Conservation (phyloP, 768 basidiomycete species). For the Xerocomus spinulosus region DNA sequence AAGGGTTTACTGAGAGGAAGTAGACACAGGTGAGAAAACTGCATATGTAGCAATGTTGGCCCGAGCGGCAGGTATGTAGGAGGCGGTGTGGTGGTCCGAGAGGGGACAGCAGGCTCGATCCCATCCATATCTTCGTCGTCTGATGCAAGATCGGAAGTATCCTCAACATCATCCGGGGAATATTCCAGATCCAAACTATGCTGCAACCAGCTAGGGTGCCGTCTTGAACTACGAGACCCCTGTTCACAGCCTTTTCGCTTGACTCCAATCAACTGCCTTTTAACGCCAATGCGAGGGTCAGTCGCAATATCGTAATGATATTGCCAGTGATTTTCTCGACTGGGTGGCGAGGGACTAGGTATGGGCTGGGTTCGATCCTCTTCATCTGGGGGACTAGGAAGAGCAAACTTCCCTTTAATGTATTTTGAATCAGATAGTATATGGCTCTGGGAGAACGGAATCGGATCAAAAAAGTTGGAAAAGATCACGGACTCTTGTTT, state of each 20-base stretch:
- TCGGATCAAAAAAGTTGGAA: slow-evolving; percentile 57
- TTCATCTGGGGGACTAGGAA: slow-evolving; percentile 61
- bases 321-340: slow-evolving; percentile 40
- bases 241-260: slow-evolving; percentile 57
- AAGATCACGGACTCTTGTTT: slow-evolving; percentile 12
- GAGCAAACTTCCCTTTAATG: slow-evolving; percentile 62
- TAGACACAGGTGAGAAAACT: slow-evolving; percentile 60
- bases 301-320: slow-evolving; percentile 55
- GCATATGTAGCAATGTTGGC: slow-evolving; percentile 59
- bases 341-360: slow-evolving; percentile 16
- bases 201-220: slow-evolving; percentile 41
- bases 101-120: slow-evolving; percentile 24
- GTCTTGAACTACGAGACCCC: slow-evolving; percentile 32
- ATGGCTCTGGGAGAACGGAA: slow-evolving; percentile 66
- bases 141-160: slow-evolving; percentile 37
- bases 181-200: slow-evolving; percentile 46
- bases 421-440: slow-evolving; percentile 70
- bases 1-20: slow-evolving; percentile 60
- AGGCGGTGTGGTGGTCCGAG: slow-evolving; percentile 64
- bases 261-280: slow-evolving; percentile 62
- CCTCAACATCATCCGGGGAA: slow-evolving; percentile 33
- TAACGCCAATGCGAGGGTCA: slow-evolving; percentile 67
- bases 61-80: slow-evolving; percentile 70
- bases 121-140: slow-evolving; percentile 38
- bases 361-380: slow-evolving; percentile 34